Base-by-base conservation (phyloP, 441 rosid species). In the Pelargonium australe region DNA sequence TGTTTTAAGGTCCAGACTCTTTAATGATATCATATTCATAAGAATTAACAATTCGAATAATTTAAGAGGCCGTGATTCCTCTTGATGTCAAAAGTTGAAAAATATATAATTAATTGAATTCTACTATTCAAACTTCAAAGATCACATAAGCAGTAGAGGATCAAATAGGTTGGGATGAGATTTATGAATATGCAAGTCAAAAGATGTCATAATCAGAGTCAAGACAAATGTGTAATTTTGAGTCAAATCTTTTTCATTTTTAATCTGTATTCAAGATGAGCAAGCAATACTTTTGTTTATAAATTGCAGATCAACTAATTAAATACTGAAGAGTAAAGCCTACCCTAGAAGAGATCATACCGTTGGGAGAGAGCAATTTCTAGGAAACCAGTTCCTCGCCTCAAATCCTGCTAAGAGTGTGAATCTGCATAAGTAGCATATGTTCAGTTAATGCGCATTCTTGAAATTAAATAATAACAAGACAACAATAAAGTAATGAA, bases 311-410 rank as follows among this genome's bases (percentile, higher is more conserved):
- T 13, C 14, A 3, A 51, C 1, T 51, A 51, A n/a, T 51, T 51
- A 51, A 51, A 51, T 14, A 51, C 57, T 5, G 17, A n/a, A n/a
- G 7, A n/a, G 7, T n/a, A n/a, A 51, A 51, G 16, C 58, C 58
- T 51, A 16, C 14, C n/a, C 58, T 16, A 51, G 58, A 12, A 12
- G 58, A n/a, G 37, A 34, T 3, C 37, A 34, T 34, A n/a, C 58
- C 58, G 58, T 51, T 51, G 58, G 19, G 58, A n/a, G 14, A 51
- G 58, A 51, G 58, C 58, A 51, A 51, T 51, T 51, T 51, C 58
- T 51, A 51, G 58, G 58, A 51, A 51, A 51, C 58, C 58, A 51
- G 17, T 5, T 51, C 58, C n/a, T n/a, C 2, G 7, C n/a, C 58
- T 51, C 37, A 51, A 51, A 51, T 51, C 16, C 58, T n/a, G 58